A percentile compares a stretch with the other conserved stretches of the same genome.
Evolutionary conservation across 805 yeast species (phyloP).

Genomic region (Wickerhamomyces rabaulensis): DNA sequence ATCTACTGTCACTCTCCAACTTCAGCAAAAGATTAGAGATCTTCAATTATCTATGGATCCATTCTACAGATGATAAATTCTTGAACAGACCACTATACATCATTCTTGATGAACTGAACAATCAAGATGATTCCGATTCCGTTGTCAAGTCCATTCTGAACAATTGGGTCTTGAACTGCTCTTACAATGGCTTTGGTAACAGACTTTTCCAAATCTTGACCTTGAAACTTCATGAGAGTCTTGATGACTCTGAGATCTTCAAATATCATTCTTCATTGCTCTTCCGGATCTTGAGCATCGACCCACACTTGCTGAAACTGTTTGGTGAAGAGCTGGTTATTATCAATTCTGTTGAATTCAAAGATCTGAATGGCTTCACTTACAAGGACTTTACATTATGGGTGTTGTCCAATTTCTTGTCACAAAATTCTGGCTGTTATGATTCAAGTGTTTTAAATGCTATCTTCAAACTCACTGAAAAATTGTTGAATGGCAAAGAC

Average conservation of each 20-base stretch:
- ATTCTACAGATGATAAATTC: conserved; percentile 46
- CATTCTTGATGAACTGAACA: conserved; percentile 57
- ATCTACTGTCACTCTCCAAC: conserved; percentile 38
- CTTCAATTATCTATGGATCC: conserved; percentile 69
- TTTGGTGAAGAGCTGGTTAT: conserved; percentile 57
- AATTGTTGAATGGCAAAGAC: conserved; percentile 55
- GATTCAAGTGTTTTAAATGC: conserved; percentile 36
- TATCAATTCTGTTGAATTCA: conserved; percentile 41
- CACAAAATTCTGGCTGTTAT: conserved; percentile 22
- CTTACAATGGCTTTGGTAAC: conserved; percentile 51
- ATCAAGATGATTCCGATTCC: conserved; percentile 20
- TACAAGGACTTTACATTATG: conserved; percentile 52
- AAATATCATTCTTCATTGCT: conserved; percentile 56
- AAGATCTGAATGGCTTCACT: conserved; percentile 45
- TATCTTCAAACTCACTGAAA: conserved; percentile 39
- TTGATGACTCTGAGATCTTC: conserved; percentile 61
- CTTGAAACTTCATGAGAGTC: conserved; percentile 41
- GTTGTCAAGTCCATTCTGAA: conserved; percentile 34
- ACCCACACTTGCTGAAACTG: conserved; percentile 39
- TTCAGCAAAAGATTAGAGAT: conserved; percentile 44
- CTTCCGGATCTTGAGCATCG: conserved; percentile 44
- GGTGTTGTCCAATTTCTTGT: conserved; percentile 42
- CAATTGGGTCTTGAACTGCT: conserved; percentile 42
- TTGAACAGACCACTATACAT: conserved; percentile 61
- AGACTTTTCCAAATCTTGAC: conserved; percentile 56